Evolutionary conservation across 352 stramenopile genomes (phyloP).

Genomic region (Phytopythium aichiense): DNA sequence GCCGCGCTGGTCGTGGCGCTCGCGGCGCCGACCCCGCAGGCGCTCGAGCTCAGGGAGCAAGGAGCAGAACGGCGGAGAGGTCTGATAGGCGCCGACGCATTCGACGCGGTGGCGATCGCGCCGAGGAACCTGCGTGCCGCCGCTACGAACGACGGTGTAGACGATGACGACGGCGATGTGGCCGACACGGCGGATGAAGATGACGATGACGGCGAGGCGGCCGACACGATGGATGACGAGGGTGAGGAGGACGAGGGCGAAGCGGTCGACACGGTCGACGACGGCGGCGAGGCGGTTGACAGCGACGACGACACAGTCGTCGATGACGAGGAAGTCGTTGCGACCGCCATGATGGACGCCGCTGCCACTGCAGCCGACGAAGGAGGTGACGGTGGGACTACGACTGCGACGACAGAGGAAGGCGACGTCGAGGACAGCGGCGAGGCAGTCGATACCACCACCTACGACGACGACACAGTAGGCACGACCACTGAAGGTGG

Average conservation of each 20-base stretch:
- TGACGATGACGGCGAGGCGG: not conserved
- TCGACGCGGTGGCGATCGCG: not conserved
- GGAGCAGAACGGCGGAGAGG: not conserved
- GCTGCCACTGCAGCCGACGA: no score
- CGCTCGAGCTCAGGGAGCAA: not conserved
- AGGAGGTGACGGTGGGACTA: not conserved
- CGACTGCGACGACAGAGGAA: not conserved
- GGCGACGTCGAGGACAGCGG: not conserved
- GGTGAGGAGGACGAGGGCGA: not conserved
- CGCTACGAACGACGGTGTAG: not conserved
- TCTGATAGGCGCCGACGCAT: not conserved
- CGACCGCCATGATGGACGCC: no score
- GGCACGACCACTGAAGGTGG: no score
- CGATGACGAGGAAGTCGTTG: no score
- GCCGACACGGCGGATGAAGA: not conserved
- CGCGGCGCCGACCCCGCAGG: not conserved
- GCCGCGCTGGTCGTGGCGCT: slow-evolving; percentile 1
- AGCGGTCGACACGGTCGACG: not conserved
- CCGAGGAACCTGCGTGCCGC: not conserved
- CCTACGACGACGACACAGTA: no score
- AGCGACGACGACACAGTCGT: no score
- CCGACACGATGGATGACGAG: not conserved
- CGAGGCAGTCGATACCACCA: not conserved
- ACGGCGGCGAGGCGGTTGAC: no score
- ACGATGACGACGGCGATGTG: no score